Evolutionary conservation across 495 filamentous ascomycete genomes (phyloP).

Genomic region (Hyphodiscus hymeniophilus): DNA sequence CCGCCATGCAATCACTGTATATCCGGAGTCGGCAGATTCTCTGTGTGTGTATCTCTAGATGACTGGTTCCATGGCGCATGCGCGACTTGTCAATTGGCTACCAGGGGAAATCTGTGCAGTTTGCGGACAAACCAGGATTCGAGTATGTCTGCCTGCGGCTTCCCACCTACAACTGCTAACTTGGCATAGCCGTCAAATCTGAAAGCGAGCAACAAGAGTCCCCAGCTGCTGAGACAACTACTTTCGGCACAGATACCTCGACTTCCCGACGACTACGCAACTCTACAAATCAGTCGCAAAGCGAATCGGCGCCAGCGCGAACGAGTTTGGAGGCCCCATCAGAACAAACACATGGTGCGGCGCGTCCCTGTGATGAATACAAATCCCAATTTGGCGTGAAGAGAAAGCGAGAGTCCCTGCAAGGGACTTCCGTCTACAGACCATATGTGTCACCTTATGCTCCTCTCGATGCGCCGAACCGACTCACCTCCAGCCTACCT

Average conservation of each 20-base stretch:
- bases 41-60: constrained; percentile 10
- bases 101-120: constrained; percentile 17
- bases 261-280: background rate
- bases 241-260: background rate
- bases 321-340: no score
- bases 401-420: background rate
- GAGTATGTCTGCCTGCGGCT: constrained; percentile 1
- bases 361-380: background rate
- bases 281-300: background rate
- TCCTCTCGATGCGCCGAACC: background rate
- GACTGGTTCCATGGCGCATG: constrained; percentile 17
- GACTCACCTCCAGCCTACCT: background rate
- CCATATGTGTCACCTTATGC: constrained; percentile 1
- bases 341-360: no score
- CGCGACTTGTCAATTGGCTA: constrained; percentile 18
- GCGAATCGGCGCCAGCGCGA: background rate
- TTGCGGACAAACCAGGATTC: constrained; percentile 4
- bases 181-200: background rate
- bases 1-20: constrained; percentile 13
- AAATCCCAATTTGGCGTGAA: background rate
- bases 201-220: background rate
- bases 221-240: background rate
- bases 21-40: constrained; percentile 11
- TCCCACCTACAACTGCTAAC: background rate
- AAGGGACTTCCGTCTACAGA: background rate